Percentiles rank a stretch among this genome's conserved stretches.
phyloP scores from a whole-genome alignment of 345 rosid species.

The Psidium friedrichsthalianum region DNA sequence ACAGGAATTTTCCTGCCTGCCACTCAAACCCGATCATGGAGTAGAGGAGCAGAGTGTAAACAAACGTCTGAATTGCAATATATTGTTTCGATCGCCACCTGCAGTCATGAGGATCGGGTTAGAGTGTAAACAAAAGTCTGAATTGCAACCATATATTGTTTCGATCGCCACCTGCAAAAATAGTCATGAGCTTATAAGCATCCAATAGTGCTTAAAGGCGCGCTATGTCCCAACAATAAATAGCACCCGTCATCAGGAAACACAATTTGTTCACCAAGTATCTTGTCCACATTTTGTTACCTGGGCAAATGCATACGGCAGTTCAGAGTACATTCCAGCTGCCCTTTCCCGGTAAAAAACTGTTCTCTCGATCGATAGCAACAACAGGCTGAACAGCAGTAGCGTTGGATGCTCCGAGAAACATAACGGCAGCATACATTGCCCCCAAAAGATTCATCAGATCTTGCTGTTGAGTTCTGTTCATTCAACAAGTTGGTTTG shows the following conservation, averaged over 20 bases:
- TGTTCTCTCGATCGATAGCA: constrained; percentile 63
- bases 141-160: constrained; percentile 2
- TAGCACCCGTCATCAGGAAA: neutral
- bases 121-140: constrained; percentile 43
- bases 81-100: constrained; percentile 32
- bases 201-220: neutral
- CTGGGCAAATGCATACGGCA: constrained; percentile 80
- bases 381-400: constrained; percentile 54
- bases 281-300: constrained; percentile 4
- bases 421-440: constrained; percentile 52
- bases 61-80: constrained; percentile 29
- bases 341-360: constrained; percentile 83
- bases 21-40: constrained; percentile 73
- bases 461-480: constrained; percentile 46
- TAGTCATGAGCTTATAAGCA: neutral
- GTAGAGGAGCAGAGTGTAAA: constrained; percentile 50
- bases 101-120: neutral
- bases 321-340: constrained; percentile 78
- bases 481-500: neutral
- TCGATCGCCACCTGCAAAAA: constrained; percentile 39
- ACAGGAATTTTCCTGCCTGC: constrained; percentile 32
- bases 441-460: constrained; percentile 63
- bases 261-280: neutral
- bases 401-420: constrained; percentile 64
- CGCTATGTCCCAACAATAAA: neutral